Evolutionary conservation across 2,329 filamentous ascomycete genomes (phyloP).

Genomic region (Nakataea oryzae): DNA sequence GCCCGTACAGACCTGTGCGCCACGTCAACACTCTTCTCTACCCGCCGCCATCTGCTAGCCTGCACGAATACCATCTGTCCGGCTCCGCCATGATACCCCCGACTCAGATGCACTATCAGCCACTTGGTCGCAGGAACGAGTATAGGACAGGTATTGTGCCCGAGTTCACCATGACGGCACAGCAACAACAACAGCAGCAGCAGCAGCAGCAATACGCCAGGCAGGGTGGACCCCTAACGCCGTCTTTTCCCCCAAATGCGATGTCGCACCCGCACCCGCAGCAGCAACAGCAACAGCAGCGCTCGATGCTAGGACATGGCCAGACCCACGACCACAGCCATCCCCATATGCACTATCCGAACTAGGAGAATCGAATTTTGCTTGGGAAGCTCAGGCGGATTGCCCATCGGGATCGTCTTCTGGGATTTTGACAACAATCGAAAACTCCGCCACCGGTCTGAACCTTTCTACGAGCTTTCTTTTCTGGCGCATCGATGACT

Average conservation of each 20-base stretch:
- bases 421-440: neutral
- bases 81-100: conserved; percentile 33
- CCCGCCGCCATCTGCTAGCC: conserved; percentile 69
- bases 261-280: neutral
- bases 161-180: conserved; percentile 30
- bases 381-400: neutral
- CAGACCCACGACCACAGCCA: neutral
- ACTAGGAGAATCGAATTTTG: neutral
- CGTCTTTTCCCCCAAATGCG: neutral
- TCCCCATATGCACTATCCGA: conserved; percentile 2
- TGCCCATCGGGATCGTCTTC: neutral
- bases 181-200: conserved; percentile 1
- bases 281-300: neutral
- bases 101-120: conserved; percentile 74
- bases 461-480: neutral
- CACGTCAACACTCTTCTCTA: conserved; percentile 86
- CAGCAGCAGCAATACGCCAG: neutral
- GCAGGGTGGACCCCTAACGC: neutral
- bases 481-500: neutral
- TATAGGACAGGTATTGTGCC: conserved; percentile 63
- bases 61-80: conserved; percentile 60
- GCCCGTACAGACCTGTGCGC: conserved; percentile 85
- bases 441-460: neutral
- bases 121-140: conserved; percentile 58
- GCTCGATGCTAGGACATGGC: neutral